phyloP scores from a whole-genome alignment of 2,329 filamentous ascomycete species.

The Stachybotrys elegans region DNA sequence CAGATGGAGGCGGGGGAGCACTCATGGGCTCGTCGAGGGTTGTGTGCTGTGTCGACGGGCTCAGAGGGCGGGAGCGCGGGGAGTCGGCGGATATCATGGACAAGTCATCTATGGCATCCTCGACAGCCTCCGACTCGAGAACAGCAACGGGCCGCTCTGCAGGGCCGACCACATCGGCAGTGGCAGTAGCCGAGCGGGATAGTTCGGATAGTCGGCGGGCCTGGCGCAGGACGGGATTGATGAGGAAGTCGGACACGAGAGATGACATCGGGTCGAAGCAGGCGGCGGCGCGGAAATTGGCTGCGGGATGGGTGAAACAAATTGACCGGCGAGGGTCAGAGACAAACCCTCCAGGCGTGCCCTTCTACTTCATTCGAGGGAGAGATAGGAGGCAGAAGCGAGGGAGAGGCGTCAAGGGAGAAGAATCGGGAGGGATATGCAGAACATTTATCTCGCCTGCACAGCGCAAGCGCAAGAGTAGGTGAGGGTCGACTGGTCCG shows the following conservation, averaged over 20 bases:
- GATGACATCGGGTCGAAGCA: conserved; percentile 46
- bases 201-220: conserved; percentile 58
- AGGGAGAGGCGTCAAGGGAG: too few species aligned
- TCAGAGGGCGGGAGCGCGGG: conserved; percentile 22
- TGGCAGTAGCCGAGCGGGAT: conserved; percentile 33
- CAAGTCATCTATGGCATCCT: conserved; percentile 10
- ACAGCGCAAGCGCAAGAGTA: too few species aligned
- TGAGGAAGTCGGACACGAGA: conserved; percentile 59
- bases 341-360: too few species aligned
- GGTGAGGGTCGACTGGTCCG: too few species aligned
- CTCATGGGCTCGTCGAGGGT: conserved; percentile 22
- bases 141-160: conserved; percentile 16
- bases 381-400: too few species aligned
- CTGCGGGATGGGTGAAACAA: background rate
- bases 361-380: too few species aligned
- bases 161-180: conserved; percentile 26
- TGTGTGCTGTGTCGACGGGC: conserved; percentile 28
- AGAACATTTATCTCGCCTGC: too few species aligned
- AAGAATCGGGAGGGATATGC: too few species aligned
- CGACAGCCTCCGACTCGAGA: conserved; percentile 19
- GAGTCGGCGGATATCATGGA: conserved; percentile 13
- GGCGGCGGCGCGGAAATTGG: conserved; percentile 7
- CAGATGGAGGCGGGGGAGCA: conserved; percentile 14
- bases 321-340: background rate
- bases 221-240: conserved; percentile 62